Evolutionary conservation across 2,329 filamentous ascomycete species (phyloP), one percentile per base, ranked within the genome.

Genomic region (Nannizziopsis barbatae): DNA sequence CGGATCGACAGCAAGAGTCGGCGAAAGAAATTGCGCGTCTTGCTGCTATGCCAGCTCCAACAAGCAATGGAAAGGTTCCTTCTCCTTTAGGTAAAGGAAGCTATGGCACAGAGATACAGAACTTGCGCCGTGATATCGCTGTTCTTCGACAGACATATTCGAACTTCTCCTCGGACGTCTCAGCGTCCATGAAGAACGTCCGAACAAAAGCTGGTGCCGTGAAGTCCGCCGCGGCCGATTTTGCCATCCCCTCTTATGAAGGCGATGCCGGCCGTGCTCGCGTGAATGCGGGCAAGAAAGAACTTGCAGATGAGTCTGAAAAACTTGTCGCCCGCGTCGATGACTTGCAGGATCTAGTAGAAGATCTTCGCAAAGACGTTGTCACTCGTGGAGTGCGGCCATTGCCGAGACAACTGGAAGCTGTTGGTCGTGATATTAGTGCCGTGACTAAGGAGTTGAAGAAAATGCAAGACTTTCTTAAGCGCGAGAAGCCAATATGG

Each of bases 311-410:
- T 20, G 90, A 96, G 62, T 94, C 87, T 0, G 90, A 96, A 65
- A 83, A 81, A 53, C 81, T 98, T 49, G 89, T 98, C 56, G 83
- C 80, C 57, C 84, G 87, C 61, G 92, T 98, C 9, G 92, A 98
- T 62, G 90, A 96, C 61, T 76, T 98, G n/a, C 92, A 96, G 68
- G 92, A 98, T 65, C 74, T 92, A 47, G 86, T 98, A 15, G 92
- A 98, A 66, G 92, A 98, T 62, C 76, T 98, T 38, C 87, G 92
- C 52, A 96, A 98, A 70, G 92, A 98, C 61, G 92, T 98, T 40
- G 92, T 98, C 41, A 76, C 81, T 50, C 86, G 92, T 51, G 92
- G 92, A 50, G 92, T 98, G 40, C 83, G 92, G 32, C 92, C 92
- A 7, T 72, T 93, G 32, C 89, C 90, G 5, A 80, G 89, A 52